Evolutionary conservation across 768 basidiomycete genomes (phyloP).

Genomic region (Xerocomellus chrysenteron): DNA sequence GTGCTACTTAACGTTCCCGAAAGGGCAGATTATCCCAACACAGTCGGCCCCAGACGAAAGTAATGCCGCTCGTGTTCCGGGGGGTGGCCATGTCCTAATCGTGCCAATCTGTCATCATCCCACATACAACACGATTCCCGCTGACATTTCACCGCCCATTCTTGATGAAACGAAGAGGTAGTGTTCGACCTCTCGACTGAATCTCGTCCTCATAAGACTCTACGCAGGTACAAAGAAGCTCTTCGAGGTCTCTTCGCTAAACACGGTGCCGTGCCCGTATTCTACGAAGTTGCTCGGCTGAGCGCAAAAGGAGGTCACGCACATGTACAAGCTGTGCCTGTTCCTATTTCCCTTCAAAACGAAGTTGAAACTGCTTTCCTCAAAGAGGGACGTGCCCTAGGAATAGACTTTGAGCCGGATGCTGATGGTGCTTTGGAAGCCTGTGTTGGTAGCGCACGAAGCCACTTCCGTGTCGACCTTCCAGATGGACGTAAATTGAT

Average conservation of each 20-base stretch:
- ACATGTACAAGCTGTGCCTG: conserved; percentile 83
- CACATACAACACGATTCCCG: conserved; percentile 78
- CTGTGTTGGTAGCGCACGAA: conserved; percentile 49
- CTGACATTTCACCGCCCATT: conserved; percentile 73
- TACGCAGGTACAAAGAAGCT: conserved; percentile 71
- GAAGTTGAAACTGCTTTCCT: conserved; percentile 71
- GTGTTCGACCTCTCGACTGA: conserved; percentile 12
- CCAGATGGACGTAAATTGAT: conserved; percentile 85
- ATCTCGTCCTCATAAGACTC: not conserved
- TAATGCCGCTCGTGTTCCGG: conserved; percentile 61
- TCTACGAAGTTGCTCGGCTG: conserved; percentile 86
- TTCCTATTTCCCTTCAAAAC: conserved; percentile 61
- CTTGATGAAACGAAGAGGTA: conserved; percentile 79
- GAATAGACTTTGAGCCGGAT: conserved; percentile 75
- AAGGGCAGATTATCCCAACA: conserved; percentile 91
- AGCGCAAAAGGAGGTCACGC: conserved; percentile 90
- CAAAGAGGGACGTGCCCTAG: conserved; percentile 61
- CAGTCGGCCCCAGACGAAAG: conserved; percentile 49
- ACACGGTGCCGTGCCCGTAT: conserved; percentile 64
- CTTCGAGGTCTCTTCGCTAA: conserved; percentile 71
- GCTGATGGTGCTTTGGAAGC: conserved; percentile 59
- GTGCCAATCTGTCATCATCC: conserved; percentile 94
- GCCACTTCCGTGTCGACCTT: conserved; percentile 90
- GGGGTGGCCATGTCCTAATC: conserved; percentile 94
- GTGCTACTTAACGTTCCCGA: conserved; percentile 94